Base-by-base conservation (phyloP, 306 rosid species). In the Corylus heterophylla region DNA sequence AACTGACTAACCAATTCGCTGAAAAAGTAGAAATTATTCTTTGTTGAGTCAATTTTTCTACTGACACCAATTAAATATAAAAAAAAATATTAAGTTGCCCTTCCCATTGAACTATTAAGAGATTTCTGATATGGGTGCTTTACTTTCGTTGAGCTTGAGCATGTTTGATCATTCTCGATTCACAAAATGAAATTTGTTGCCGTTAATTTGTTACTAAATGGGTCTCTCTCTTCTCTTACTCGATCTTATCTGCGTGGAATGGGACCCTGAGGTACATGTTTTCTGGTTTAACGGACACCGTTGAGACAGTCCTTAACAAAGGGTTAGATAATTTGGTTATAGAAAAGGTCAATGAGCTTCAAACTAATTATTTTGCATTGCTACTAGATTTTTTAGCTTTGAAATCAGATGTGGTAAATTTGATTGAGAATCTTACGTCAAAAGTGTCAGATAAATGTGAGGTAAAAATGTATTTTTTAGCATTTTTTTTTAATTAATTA, bases 201-300 rank as follows among this genome's bases (percentile, higher is more conserved):
- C 52, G 45, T 66, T 22, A 22, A 22, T 22, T 67, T 67, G 67
- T 12, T 31, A 29, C 6, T 52, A 10, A 39, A 84, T 84, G 87
- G 80, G 82, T 50, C 70, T 77, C 10, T 82, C 82, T 47, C 22
- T 82, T 82, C 77, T 82, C 4, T 54, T 77, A 29, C 76, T 22
- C 25, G 25, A 22, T 77, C 59, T 12, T 77, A 44, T 73, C 82
- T 17, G 64, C 85, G 4, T 73, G 81, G 82, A 73, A 50, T n/a
- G 81, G 64, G 58, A 77, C 31, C 56, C 45, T 77, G 7, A 44
- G 39, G 29, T 54, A 54, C 16, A 58, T 55, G 75, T 48, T 78
- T 49, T 39, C 66, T 39, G 54, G 73, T 22, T 68, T 74, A 2
- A 54, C 54, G 13, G 78, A 74, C 72, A 25, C 75, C 47, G 18